Evolutionary conservation across 225 moss, liverwort and hornwort species (phyloP).

Genomic region (Neckera pumila): DNA sequence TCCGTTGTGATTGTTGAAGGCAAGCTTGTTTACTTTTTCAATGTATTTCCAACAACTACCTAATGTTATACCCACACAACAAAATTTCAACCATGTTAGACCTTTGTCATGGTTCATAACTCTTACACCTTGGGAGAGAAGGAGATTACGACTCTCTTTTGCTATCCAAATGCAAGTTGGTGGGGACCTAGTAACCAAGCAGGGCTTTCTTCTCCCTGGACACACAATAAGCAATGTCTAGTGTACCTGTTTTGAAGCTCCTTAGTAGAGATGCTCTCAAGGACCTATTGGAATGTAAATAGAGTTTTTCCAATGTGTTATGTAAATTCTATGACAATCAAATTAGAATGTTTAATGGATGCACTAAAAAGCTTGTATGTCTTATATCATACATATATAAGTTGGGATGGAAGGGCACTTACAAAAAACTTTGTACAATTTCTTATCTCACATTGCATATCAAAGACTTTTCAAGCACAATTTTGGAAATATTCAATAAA

Average conservation of each 20-base stretch:
- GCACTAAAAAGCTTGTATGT: too few species aligned
- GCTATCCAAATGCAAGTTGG: fast-evolving
- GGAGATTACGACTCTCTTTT: too few species aligned
- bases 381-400: too few species aligned
- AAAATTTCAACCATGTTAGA: background rate
- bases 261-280: too few species aligned
- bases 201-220: too few species aligned
- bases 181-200: too few species aligned
- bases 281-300: too few species aligned
- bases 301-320: too few species aligned
- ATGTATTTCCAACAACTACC: background rate
- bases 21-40: background rate
- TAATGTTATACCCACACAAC: fast-evolving
- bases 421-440: background rate
- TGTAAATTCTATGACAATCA: too few species aligned
- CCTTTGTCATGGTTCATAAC: fast-evolving
- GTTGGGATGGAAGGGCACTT: too few species aligned
- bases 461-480: background rate
- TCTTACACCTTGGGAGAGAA: fast-evolving
- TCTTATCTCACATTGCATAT: background rate
- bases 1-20: fast-evolving
- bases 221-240: fast-evolving
- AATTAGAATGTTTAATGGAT: too few species aligned
- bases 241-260: too few species aligned
- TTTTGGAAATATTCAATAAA: background rate